Conservation (phyloP, 148 eudicot genomes). For the Bassia scoparia region DNA sequence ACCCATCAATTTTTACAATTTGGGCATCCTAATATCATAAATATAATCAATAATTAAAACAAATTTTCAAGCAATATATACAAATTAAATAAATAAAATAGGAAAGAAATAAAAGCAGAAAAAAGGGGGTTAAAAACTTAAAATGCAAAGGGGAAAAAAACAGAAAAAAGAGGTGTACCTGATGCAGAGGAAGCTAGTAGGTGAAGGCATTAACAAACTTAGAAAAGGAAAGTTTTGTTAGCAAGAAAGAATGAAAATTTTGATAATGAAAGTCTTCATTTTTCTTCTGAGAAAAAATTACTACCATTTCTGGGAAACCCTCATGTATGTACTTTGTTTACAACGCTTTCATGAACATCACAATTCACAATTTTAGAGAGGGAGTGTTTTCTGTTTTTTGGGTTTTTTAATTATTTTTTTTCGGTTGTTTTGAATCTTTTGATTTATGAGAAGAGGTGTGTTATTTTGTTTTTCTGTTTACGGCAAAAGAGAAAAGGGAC, state of each 20-base stretch:
- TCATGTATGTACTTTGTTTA: conserved; percentile 20
- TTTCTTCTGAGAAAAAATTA: background rate
- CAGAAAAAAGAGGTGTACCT: conserved; percentile 20
- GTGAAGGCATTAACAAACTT: conserved; percentile 24
- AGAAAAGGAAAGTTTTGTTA: conserved; percentile 9
- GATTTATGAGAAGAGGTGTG: background rate
- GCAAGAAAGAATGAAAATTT: conserved; percentile 1
- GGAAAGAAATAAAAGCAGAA: background rate
- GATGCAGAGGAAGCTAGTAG: conserved; percentile 24
- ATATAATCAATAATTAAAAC: background rate
- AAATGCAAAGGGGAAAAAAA: too few species aligned
- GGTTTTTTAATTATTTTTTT: background rate
- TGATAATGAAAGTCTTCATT: background rate
- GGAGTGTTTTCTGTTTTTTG: background rate
- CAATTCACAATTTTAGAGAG: conserved; percentile 1
- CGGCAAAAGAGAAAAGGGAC: background rate
- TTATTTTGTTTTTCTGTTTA: conserved; percentile 8
- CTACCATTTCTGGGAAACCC: conserved; percentile 15
- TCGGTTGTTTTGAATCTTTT: background rate
- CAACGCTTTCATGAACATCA: conserved; percentile 23
- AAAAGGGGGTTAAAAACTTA: background rate
- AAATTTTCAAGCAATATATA: background rate
- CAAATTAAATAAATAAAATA: background rate
- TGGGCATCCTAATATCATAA: background rate
- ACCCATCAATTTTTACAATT: conserved; percentile 11